Conservation (phyloP, 176 grass and related monocot genomes). For the Aechmea fasciata region DNA sequence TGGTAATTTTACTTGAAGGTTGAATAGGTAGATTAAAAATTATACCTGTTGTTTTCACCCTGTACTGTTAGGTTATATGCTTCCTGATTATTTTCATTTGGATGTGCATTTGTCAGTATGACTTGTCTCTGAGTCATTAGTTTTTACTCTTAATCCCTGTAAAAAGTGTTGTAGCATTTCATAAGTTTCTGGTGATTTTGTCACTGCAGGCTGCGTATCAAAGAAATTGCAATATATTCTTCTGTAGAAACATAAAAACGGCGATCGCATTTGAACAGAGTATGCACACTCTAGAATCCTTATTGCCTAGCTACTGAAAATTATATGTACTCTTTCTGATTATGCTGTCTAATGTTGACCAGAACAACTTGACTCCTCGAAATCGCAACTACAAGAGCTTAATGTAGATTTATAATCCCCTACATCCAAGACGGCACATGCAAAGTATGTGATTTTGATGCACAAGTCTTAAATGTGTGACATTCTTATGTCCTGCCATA, state of each 20-base stretch:
- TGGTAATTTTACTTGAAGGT: no score
- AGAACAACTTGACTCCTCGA: slow-evolving; percentile 39
- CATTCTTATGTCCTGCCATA: no score
- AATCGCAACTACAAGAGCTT: slow-evolving; percentile 30
- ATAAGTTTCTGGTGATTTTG: slow-evolving; percentile 4
- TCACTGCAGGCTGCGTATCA: slow-evolving; percentile 33
- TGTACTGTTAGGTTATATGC: no score
- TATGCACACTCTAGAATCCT: slow-evolving; percentile 9
- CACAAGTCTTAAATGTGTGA: no score
- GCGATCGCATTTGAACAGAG: slow-evolving; percentile 36
- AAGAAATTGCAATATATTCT: slow-evolving; percentile 39
- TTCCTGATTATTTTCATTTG: no score
- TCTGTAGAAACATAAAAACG: slow-evolving; percentile 26
- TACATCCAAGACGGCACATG: no score
- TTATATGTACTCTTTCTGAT: background rate
- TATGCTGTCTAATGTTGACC: background rate
- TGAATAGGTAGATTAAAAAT: no score
- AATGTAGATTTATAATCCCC: slow-evolving; percentile 9
- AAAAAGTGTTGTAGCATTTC: background rate
- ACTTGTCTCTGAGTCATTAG: background rate
- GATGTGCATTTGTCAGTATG: no score
- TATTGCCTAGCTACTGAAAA: background rate
- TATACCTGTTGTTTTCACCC: no score
- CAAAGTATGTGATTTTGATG: no score
- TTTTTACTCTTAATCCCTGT: background rate